Evolutionary conservation across 2,329 filamentous ascomycete species (phyloP), one percentile per base, ranked within the genome.

Genomic region (Fusarium denticulatum): DNA sequence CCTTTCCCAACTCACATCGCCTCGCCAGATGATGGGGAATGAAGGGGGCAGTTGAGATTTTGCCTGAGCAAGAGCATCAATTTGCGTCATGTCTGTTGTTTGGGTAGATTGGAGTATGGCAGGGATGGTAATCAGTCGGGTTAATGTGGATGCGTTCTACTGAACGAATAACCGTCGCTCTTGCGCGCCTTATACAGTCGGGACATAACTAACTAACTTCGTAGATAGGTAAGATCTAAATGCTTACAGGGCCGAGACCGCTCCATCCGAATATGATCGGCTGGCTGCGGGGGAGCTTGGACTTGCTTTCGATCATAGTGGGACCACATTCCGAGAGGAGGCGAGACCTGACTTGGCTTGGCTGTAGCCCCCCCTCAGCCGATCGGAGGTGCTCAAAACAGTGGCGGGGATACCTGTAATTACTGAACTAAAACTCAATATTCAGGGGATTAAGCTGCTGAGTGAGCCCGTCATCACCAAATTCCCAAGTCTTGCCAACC

Each of bases 91-190:
- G 47, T n/a, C 20, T 24, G 12, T 7, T 36, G 34, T 1, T 6
- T 5, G 13, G 5, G 32, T 32, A 32, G 3, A 32, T 32, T 32
- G 11, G 8, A 34, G n/a, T 34, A 5, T 34, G 16, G 47, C 6
- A 50, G 12, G 8, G 15, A 4, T 6, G 7, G 16, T 6, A 16
- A 15, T n/a, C 11, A 16, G 22, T n/a, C 11, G 3, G 5, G 14
- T 16, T 0, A 13, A 16, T 32, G 4, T n/a, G 7, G 22, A 9
- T 13, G 5, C 2, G 22, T 6, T 20, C 7, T 14, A 14, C 22
- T 34, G 8, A 20, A 50, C 15, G 5, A 12, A 2, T n/a, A 5
- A 3, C 5, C 7, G 22, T 20, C 22, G 3, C 20, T 14, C 22
- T 18, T n/a, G 9, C 12, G 22, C 28, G 47, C 15, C 22, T 50